Conservation (phyloP, 2,329 filamentous ascomycete genomes). For the Cytospora schulzeri region DNA sequence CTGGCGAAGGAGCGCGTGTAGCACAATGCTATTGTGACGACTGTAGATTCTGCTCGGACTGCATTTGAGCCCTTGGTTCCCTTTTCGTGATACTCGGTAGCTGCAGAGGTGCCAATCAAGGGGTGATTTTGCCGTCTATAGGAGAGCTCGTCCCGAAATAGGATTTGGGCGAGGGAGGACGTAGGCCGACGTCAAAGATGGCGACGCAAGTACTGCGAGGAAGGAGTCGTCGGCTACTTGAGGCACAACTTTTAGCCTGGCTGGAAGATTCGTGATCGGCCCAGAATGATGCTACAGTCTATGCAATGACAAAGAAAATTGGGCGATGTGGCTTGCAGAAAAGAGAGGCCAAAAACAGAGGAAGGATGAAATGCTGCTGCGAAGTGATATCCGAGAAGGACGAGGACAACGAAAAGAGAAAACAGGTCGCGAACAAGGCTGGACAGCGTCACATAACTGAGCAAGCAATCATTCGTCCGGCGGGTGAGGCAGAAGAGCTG, state of each 20-base stretch:
- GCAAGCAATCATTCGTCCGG: background rate
- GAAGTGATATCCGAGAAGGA: conserved; percentile 5
- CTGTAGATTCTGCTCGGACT: conserved; percentile 17
- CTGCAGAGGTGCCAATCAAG: conserved; percentile 1
- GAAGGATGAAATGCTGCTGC: conserved; percentile 15
- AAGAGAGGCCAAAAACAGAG: conserved; percentile 13
- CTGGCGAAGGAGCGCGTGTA: conserved; percentile 20
- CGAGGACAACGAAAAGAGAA: conserved; percentile 9
- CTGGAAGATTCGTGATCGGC: background rate
- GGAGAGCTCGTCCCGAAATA: background rate
- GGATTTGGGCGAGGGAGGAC: background rate
- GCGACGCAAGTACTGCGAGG: conserved; percentile 13
- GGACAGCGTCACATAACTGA: background rate
- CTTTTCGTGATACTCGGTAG: background rate
- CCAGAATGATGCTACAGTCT: conserved; percentile 23
- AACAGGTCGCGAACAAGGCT: conserved; percentile 11
- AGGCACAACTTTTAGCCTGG: background rate
- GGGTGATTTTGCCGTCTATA: conserved; percentile 3
- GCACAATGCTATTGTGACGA: conserved; percentile 27
- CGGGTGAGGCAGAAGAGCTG: conserved; percentile 5
- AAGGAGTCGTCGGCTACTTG: conserved; percentile 6
- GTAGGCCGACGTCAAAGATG: conserved; percentile 7
- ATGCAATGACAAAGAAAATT: conserved; percentile 24
- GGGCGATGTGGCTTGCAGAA: conserved; percentile 8
- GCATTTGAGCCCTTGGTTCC: conserved; percentile 19